Evolutionary conservation across 192 early-diverging fungal genomes (phyloP), one percentile per base, ranked within the genome.

Genomic region (Umbelopsis isabellina): DNA sequence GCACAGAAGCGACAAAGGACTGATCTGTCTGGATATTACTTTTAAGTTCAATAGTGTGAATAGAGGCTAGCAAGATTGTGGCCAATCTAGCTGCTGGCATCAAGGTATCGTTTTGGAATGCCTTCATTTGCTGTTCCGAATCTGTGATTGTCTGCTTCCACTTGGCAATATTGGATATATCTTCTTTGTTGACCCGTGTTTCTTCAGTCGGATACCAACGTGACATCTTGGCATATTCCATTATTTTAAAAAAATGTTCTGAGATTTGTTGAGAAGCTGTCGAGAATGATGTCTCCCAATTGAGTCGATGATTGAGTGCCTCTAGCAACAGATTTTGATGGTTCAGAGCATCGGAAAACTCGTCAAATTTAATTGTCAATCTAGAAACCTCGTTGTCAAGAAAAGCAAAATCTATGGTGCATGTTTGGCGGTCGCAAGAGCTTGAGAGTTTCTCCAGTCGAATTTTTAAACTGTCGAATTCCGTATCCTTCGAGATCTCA

Each of bases 401-500:
- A 27, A 27, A 30, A n/a, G 4, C 5, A 61, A 61, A 61, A 30
- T 61, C 30, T 12, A 61, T 37, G 1, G 55, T 35, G 11, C 30
- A 61, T 35, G 0, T 18, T 18, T 61, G 27, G 21, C 16, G 16
- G 13, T 61, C 13, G 11, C 11, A 25, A 16, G 11, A 0, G 6
- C 5, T 61, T 0, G 11, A 35, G 25, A 61, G 13, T 3, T 4
- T 61, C 12, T 61, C 8, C 27, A 61, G 55, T 2, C 67, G 70
- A 1, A 50, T 68, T 13, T 55, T 27, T 23, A 76, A 64, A 51
- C 67, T 49, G 0, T 64, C 47, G 10, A 53, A 65, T 6, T 76
- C 66, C 25, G 66, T 68, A 11, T 72, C 66, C 20, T 72, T 72
- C 2, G 51, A 49, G 9, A 44, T 44, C 25, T 76, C 49, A 2